Percentiles rank a stretch among this genome's conserved stretches.
These are phyloP conservation scores for Aureobasidium sp. DNA, from an alignment of 2,329 filamentous ascomycete genomes.

Conservation along the genomic window DNA sequence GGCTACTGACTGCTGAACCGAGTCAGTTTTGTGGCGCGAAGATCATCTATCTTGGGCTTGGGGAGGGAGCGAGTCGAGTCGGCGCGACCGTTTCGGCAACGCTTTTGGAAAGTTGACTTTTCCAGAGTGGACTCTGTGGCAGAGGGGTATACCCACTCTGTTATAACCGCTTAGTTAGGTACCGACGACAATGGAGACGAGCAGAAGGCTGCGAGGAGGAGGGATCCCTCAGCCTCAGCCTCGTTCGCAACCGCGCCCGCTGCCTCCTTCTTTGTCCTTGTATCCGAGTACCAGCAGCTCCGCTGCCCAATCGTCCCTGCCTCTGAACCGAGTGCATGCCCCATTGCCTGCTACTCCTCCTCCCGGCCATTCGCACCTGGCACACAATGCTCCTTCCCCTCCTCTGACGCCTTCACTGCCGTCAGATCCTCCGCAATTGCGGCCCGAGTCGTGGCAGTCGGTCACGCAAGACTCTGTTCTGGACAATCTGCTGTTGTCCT, in stretches of 20 bases:
- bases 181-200: not conserved
- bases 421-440: not conserved
- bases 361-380: not conserved
- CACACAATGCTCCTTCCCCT: not conserved
- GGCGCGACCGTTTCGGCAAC: not conserved
- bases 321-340: not conserved
- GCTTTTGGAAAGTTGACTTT: not conserved
- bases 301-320: not conserved
- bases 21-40: not conserved
- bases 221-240: no score
- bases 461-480: slow-evolving; percentile 85
- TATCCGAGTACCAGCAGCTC: not conserved
- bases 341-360: not conserved
- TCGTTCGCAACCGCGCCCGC: not conserved
- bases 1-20: not conserved
- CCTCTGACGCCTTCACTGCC: not conserved
- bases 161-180: not conserved
- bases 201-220: not conserved
- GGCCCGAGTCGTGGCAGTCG: slow-evolving; percentile 53
- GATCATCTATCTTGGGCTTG: not conserved
- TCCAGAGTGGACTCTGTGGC: not conserved
- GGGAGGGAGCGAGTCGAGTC: not conserved
- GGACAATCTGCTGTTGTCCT: slow-evolving; percentile 87
- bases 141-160: not conserved
- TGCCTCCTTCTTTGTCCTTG: not conserved